These are phyloP conservation scores for Teunomyces tritomae DNA, from an alignment of 805 yeast genomes.

Conservation along the genomic window DNA sequence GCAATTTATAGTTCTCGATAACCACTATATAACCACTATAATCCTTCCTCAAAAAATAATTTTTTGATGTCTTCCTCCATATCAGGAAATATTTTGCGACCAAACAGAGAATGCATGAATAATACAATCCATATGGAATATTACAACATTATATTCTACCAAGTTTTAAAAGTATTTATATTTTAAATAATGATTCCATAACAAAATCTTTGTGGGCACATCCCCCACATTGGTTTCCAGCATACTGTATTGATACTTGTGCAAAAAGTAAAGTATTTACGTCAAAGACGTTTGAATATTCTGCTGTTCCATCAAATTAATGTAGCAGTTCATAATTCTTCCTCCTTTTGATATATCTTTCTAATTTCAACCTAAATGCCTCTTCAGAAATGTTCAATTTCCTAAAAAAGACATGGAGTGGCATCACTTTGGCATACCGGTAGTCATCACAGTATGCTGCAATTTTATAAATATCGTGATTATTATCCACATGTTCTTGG, in stretches of 20 bases:
- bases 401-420: neutral
- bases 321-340: neutral
- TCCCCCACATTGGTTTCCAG: too few species aligned
- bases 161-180: too few species aligned
- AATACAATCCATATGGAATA: too few species aligned
- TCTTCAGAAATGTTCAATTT: neutral
- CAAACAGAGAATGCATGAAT: too few species aligned
- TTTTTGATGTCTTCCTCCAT: neutral
- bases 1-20: slow-evolving; percentile 3
- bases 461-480: neutral
- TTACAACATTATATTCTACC: too few species aligned
- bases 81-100: too few species aligned
- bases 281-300: neutral
- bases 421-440: slow-evolving; percentile 1
- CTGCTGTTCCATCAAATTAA: neutral
- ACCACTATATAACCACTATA: slow-evolving; percentile 6
- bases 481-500: neutral
- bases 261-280: neutral
- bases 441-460: slow-evolving; percentile 1
- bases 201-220: too few species aligned
- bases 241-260: too few species aligned
- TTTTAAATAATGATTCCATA: too few species aligned
- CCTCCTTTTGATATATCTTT: neutral
- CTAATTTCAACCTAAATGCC: neutral
- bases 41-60: neutral